Percentiles rank a stretch among this genome's conserved stretches.
Evolutionary conservation across 2,329 filamentous ascomycete species (phyloP).

Genomic region (Alternaria arborescens): DNA sequence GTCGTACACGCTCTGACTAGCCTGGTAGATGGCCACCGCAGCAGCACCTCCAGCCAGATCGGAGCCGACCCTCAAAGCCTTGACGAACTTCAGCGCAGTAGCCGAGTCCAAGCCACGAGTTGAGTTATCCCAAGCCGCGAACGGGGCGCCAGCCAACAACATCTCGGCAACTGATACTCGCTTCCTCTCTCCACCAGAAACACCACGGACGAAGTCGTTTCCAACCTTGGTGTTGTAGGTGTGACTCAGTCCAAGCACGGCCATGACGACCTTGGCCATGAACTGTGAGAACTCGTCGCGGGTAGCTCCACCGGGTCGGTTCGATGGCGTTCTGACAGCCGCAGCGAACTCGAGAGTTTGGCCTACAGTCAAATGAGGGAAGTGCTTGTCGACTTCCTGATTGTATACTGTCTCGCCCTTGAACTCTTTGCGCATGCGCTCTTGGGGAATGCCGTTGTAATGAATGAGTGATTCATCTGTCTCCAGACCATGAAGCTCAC

Average conservation of each 20-base stretch:
- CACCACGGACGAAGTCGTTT: conserved; percentile 68
- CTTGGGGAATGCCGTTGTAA: conserved; percentile 65
- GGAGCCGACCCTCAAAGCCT: conserved; percentile 60
- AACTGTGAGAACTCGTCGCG: conserved; percentile 58
- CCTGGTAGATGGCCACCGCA: conserved; percentile 67
- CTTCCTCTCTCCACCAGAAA: conserved; percentile 69
- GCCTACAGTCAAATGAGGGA: conserved; percentile 65
- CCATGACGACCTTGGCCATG: conserved; percentile 61
- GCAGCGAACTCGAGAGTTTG: conserved; percentile 67
- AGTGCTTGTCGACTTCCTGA: conserved; percentile 61
- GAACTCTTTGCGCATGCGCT: conserved; percentile 58
- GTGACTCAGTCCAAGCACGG: conserved; percentile 63
- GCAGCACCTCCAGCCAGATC: conserved; percentile 60
- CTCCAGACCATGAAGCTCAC: conserved; percentile 67
- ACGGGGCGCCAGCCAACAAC: conserved; percentile 51
- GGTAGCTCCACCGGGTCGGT: conserved; percentile 46
- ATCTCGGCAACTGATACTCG: conserved; percentile 68
- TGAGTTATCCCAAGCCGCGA: conserved; percentile 58
- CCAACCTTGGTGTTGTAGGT: conserved; percentile 65
- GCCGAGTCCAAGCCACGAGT: conserved; percentile 54
- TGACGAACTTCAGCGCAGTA: conserved; percentile 67
- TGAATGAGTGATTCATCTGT: conserved; percentile 64
- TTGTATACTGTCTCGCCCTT: conserved; percentile 58
- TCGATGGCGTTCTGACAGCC: conserved; percentile 59
- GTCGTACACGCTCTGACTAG: conserved; percentile 63